Conservation (phyloP, 108 stramenopile species). For the Bacterosira constricta region DNA sequence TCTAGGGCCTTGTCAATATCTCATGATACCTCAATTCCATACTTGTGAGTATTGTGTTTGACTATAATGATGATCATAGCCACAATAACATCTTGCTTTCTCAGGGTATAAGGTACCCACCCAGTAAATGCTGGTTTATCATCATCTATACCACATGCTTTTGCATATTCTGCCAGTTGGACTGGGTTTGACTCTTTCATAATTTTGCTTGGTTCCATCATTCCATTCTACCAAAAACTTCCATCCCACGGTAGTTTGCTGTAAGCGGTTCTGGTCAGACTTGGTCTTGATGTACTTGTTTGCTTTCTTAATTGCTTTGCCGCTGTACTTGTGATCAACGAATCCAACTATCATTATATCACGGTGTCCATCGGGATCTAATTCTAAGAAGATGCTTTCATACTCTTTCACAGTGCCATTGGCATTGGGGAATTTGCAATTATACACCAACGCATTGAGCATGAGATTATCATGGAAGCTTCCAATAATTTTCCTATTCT, state of each 20-base stretch:
- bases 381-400: too few species aligned
- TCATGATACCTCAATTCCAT: slow-evolving; percentile 9
- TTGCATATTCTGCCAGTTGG: slow-evolving; percentile 40
- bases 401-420: too few species aligned
- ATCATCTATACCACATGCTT: slow-evolving; percentile 2
- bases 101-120: neutral
- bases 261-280: neutral
- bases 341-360: too few species aligned
- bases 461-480: too few species aligned
- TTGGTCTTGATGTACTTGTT: neutral
- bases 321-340: neutral
- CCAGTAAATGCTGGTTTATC: neutral
- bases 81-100: slow-evolving; percentile 6
- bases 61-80: neutral
- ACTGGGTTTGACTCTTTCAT: slow-evolving; percentile 34
- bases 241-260: slow-evolving; percentile 26
- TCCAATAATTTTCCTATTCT: too few species aligned
- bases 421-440: too few species aligned
- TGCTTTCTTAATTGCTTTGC: neutral
- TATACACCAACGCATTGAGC: too few species aligned
- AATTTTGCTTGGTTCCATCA: too few species aligned
- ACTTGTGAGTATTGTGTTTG: neutral
- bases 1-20: neutral
- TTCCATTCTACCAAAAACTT: slow-evolving; percentile 26
- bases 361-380: too few species aligned